Conservation (phyloP, 169 alveolate genomes). For the Condylostoma magnum region DNA sequence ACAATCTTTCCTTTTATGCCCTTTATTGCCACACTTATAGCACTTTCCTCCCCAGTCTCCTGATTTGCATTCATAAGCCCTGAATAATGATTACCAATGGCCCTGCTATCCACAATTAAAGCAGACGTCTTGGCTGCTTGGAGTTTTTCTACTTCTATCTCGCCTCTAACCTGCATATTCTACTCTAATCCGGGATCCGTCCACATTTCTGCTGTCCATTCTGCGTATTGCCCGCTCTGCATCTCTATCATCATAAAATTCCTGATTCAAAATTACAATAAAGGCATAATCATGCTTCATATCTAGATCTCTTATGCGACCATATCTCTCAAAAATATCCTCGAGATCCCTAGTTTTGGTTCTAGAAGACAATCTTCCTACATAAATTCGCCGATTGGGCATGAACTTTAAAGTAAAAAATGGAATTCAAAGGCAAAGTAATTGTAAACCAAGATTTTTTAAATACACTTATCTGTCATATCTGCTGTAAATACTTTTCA, state of each 20-base stretch:
- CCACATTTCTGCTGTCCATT: slow-evolving; percentile 26
- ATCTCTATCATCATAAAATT: slow-evolving; percentile 30
- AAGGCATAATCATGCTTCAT: slow-evolving; percentile 43
- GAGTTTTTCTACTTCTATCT: slow-evolving; percentile 32
- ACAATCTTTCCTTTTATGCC: slow-evolving; percentile 43
- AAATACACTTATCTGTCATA: not conserved
- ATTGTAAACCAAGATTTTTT: not conserved
- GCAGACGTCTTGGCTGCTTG: slow-evolving; percentile 36
- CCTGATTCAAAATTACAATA: slow-evolving; percentile 34
- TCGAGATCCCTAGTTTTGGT: slow-evolving; percentile 34
- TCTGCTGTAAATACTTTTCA: slow-evolving; percentile 8
- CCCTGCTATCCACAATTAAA: slow-evolving; percentile 37
- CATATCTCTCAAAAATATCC: slow-evolving; percentile 29
- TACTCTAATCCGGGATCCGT: slow-evolving; percentile 34
- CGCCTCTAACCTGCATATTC: slow-evolving; percentile 41
- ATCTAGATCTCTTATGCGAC: slow-evolving; percentile 37
- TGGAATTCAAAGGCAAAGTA: not conserved
- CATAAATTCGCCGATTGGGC: slow-evolving; percentile 32
- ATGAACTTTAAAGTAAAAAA: not conserved
- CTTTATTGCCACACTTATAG: slow-evolving; percentile 37
- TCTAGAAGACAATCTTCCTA: slow-evolving; percentile 27
- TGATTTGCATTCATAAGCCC: slow-evolving; percentile 51
- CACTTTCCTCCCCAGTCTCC: slow-evolving; percentile 42
- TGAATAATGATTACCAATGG: slow-evolving; percentile 32
- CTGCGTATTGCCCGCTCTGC: slow-evolving; percentile 35